Conservation (phyloP, 305 asterid species). For the Plantago lanceolata region DNA sequence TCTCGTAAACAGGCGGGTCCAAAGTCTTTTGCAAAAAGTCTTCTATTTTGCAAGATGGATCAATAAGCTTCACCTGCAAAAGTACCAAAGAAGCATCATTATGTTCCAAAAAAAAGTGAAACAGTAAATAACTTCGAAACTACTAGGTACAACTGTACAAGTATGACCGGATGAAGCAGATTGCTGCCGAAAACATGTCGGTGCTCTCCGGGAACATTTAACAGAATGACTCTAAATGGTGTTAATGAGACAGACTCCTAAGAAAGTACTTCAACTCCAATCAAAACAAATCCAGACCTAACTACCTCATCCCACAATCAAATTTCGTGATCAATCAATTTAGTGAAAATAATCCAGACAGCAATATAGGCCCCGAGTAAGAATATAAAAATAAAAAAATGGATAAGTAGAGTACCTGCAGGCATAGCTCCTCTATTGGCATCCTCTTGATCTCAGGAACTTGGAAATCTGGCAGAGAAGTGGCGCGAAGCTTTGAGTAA, state of each 20-base stretch:
- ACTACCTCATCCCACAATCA: not conserved
- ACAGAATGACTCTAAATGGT: not conserved
- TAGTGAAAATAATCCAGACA: not conserved
- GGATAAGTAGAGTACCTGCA: slow-evolving; percentile 56
- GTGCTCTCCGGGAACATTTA: not conserved
- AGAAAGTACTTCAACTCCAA: too few relatives aligned
- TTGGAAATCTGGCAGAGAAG: slow-evolving; percentile 78
- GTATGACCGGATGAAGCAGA: too few relatives aligned
- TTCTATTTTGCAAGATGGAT: slow-evolving; percentile 73
- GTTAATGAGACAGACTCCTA: too few relatives aligned
- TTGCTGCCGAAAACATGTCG: not conserved
- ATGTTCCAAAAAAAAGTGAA: not conserved
- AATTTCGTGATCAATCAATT: not conserved
- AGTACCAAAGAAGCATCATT: slow-evolving; percentile 15
- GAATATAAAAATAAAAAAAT: not conserved
- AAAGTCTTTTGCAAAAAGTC: slow-evolving; percentile 73
- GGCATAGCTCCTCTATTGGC: slow-evolving; percentile 91
- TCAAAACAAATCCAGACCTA: not conserved
- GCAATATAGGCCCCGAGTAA: not conserved
- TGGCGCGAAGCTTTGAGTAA: slow-evolving; percentile 70
- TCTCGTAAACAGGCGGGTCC: slow-evolving; percentile 82
- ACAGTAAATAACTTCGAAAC: too few relatives aligned
- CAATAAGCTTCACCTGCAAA: slow-evolving; percentile 79
- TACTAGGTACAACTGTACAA: too few relatives aligned
- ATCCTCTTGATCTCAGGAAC: slow-evolving; percentile 94